A percentile compares a stretch with the other conserved stretches of the same genome.
Conservation (phyloP, 805 yeast species). For the Yarrowia deformans region DNA sequence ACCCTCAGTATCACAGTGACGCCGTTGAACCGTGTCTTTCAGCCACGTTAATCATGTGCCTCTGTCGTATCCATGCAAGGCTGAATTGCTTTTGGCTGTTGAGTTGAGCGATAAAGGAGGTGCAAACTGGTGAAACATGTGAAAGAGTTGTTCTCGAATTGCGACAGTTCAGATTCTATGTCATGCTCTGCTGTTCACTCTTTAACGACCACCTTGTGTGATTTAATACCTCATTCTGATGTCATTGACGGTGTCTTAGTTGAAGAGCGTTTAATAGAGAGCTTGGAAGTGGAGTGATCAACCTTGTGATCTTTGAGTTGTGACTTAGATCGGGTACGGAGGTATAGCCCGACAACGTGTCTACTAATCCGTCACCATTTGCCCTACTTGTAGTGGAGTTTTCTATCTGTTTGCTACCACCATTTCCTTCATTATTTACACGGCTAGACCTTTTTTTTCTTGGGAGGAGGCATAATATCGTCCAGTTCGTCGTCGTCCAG, state of each 20-base stretch:
- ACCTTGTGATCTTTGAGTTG: neutral
- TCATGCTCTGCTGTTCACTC: too few species aligned
- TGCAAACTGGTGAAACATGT: too few species aligned
- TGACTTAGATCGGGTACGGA: neutral
- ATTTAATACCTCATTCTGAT: neutral
- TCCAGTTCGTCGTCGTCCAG: slow-evolving; percentile 32
- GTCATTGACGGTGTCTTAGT: neutral
- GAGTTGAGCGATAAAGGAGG: neutral
- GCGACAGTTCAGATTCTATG: too few species aligned
- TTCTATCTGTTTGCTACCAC: too few species aligned
- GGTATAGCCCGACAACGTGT: too few species aligned
- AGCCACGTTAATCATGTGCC: neutral
- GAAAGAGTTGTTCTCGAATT: too few species aligned
- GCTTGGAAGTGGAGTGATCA: slow-evolving; percentile 3
- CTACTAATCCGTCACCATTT: too few species aligned
- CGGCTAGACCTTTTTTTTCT: slow-evolving; percentile 18
- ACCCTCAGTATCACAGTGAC: neutral
- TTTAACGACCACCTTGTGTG: too few species aligned
- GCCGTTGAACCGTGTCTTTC: neutral
- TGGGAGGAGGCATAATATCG: slow-evolving; percentile 24
- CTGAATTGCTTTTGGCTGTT: slow-evolving; percentile 9
- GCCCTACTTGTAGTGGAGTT: too few species aligned
- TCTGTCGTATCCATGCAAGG: slow-evolving; percentile 22
- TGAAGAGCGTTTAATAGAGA: neutral
- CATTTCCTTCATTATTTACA: neutral